A percentile compares a stretch with the other conserved stretches of the same genome.
These are phyloP conservation scores for Leishmania tropica DNA, from an alignment of 208 protist species.

Conservation along the genomic window DNA sequence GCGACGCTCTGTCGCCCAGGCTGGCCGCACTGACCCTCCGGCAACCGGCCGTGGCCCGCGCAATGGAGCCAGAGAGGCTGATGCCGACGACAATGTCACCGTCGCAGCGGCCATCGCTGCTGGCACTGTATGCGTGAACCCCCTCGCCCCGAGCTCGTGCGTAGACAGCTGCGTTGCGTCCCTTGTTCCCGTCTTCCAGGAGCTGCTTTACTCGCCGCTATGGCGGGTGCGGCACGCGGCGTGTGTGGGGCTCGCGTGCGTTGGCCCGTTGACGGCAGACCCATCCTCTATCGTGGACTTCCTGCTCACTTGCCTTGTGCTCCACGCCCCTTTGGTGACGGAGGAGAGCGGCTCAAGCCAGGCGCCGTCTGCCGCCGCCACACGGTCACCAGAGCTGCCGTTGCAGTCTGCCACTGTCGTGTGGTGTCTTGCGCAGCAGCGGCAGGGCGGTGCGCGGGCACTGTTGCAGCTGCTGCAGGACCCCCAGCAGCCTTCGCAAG, in stretches of 20 bases:
- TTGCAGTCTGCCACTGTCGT: constrained; percentile 42
- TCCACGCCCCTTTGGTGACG: background rate
- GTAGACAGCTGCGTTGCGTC: constrained; percentile 4
- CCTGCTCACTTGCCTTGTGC: constrained; percentile 1
- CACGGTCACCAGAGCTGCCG: background rate
- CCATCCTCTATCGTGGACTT: constrained; percentile 19
- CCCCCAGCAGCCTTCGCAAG: constrained; percentile 16
- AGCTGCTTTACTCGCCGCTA: constrained; percentile 37
- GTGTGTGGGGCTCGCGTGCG: constrained; percentile 56
- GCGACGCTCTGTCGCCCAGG: constrained; percentile 10
- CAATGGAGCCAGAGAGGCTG: background rate
- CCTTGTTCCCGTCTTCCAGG: constrained; percentile 15
- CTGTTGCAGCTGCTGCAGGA: constrained; percentile 33
- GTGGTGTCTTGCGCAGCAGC: constrained; percentile 62
- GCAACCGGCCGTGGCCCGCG: background rate
- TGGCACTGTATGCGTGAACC: constrained; percentile 41
- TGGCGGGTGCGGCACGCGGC: constrained; percentile 61
- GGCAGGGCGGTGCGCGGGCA: constrained; percentile 40
- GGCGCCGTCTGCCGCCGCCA: background rate
- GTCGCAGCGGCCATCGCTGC: constrained; percentile 51
- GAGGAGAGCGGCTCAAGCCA: background rate
- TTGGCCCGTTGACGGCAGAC: constrained; percentile 30
- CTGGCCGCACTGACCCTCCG: background rate
- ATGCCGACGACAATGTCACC: constrained; percentile 40
- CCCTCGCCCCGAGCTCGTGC: constrained; percentile 13